Evolutionary conservation across 345 rosid genomes (phyloP).

Genomic region (Nephelium lappaceum): DNA sequence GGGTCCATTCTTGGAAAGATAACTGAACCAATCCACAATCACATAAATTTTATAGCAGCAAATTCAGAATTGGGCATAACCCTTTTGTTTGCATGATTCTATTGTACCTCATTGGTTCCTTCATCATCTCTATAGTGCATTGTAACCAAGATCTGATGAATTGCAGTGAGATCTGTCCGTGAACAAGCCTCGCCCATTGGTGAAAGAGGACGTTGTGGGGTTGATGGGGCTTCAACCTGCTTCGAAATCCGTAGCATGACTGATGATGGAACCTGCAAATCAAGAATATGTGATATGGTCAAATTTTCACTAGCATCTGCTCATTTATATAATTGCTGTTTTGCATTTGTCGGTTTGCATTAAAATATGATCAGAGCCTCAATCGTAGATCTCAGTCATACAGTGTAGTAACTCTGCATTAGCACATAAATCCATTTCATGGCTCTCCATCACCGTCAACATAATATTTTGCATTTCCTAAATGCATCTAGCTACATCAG

Average conservation of each 20-base stretch:
- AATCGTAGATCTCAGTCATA: background rate
- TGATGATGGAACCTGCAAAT: constrained; percentile 76
- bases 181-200: constrained; percentile 96
- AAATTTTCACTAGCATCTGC: background rate
- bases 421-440: background rate
- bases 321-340: background rate
- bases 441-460: background rate
- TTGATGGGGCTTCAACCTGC: constrained; percentile 46
- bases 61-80: background rate
- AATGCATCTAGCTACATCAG: constrained; percentile 9
- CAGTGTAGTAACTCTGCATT: background rate
- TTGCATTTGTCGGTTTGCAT: background rate
- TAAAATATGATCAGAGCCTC: background rate
- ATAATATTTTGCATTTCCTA: background rate
- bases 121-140: constrained; percentile 96
- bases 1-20: constrained; percentile 99
- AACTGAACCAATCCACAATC: constrained; percentile 49
- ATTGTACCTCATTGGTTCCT: constrained; percentile 79
- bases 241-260: constrained; percentile 85
- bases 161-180: constrained; percentile 93
- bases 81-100: background rate
- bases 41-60: constrained; percentile 22
- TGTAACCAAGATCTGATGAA: constrained; percentile 84
- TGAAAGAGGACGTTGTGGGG: constrained; percentile 78
- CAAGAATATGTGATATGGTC: constrained; percentile 15